Conservation (phyloP, 2,329 filamentous ascomycete genomes). For the Stagonosporopsis cucurbitacearum region DNA sequence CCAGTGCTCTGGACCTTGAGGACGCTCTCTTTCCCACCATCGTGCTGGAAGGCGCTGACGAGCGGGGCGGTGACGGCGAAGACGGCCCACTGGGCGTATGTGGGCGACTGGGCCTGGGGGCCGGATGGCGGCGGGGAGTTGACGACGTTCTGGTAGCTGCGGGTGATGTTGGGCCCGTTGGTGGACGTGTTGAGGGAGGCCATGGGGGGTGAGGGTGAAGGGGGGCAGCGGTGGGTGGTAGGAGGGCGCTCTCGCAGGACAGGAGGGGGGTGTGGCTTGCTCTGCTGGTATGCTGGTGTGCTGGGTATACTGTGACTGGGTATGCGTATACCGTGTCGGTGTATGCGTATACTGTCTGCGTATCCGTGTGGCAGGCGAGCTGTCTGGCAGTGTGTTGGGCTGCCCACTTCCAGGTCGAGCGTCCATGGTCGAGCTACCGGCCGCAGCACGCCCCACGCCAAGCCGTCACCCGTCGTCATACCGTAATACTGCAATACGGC, state of each 20-base stretch:
- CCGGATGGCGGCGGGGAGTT: slow-evolving; percentile 65
- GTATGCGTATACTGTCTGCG: too few relatives aligned
- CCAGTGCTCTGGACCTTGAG: slow-evolving; percentile 93
- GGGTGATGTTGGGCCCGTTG: slow-evolving; percentile 61
- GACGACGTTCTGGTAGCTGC: slow-evolving; percentile 70
- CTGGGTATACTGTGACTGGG: too few relatives aligned
- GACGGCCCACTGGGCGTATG: slow-evolving; percentile 90
- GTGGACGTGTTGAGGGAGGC: slow-evolving; percentile 64
- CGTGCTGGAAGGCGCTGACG: slow-evolving; percentile 87
- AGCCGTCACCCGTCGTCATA: too few relatives aligned
- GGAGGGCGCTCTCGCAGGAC: too few relatives aligned
- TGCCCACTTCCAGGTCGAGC: too few relatives aligned
- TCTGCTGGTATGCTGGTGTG: too few relatives aligned
- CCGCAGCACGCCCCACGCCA: too few relatives aligned
- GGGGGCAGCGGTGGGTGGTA: slow-evolving; percentile 2
- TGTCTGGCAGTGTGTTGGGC: too few relatives aligned
- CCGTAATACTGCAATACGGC: too few relatives aligned
- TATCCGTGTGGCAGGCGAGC: too few relatives aligned
- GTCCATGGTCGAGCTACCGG: too few relatives aligned
- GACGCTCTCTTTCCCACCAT: slow-evolving; percentile 88
- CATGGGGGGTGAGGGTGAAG: slow-evolving; percentile 60
- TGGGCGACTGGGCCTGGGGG: slow-evolving; percentile 71
- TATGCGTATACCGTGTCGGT: too few relatives aligned
- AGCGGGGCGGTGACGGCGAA: slow-evolving; percentile 93
- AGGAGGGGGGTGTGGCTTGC: slow-evolving; percentile 7